Evolutionary conservation across 495 filamentous ascomycete species (phyloP).

Genomic region (Aspergillus nidulans): DNA sequence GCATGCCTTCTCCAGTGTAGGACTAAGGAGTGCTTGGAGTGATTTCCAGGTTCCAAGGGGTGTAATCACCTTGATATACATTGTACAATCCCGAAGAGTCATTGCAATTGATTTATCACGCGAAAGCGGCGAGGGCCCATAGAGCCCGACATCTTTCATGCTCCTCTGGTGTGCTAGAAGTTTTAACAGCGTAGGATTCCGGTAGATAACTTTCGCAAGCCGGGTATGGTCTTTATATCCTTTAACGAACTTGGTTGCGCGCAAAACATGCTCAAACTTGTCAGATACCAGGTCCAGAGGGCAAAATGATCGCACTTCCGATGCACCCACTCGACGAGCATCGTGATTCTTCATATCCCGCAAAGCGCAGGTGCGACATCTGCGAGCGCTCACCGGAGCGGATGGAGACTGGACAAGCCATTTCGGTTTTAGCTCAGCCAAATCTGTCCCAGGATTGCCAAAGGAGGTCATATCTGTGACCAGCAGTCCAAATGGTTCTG

Average conservation of each 20-base stretch:
- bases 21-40: background rate
- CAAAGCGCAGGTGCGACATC: constrained; percentile 86
- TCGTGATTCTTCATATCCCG: constrained; percentile 52
- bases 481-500: constrained; percentile 61
- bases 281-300: constrained; percentile 52
- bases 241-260: constrained; percentile 32
- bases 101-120: constrained; percentile 56
- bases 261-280: constrained; percentile 33
- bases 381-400: constrained; percentile 57
- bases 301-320: constrained; percentile 45
- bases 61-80: constrained; percentile 61
- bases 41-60: background rate
- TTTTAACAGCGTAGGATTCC: constrained; percentile 31
- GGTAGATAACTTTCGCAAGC: constrained; percentile 34
- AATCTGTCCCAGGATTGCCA: constrained; percentile 36
- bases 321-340: constrained; percentile 15
- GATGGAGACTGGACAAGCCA: constrained; percentile 83
- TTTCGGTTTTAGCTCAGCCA: constrained; percentile 89
- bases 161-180: constrained; percentile 32
- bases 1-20: background rate
- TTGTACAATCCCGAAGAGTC: constrained; percentile 84
- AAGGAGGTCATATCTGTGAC: constrained; percentile 74
- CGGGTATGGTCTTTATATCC: constrained; percentile 34
- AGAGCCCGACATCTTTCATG: constrained; percentile 33
- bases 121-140: constrained; percentile 29